Base-by-base conservation (phyloP, 805 yeast species). In the Wickerhamiella sergipiensis region DNA sequence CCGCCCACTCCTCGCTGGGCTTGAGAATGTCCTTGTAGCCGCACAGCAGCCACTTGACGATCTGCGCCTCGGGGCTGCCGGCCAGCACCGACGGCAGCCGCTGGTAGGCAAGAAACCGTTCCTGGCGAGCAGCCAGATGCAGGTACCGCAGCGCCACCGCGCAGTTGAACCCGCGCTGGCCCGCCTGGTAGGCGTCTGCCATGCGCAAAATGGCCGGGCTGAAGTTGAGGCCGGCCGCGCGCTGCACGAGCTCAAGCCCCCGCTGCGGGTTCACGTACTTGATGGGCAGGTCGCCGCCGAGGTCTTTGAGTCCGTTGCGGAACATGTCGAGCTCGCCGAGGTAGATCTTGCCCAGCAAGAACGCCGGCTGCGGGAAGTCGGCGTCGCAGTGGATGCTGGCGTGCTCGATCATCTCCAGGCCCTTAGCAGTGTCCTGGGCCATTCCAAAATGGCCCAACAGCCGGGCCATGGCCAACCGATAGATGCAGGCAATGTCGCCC, bases 1-100 rank as follows among this genome's bases (percentile, higher is more conserved):
- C 80, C 1, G 88, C 86, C 67, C 81, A 82, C 45, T 70, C 71
- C 55, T 77, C 82, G 62, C 80, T 79, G 7, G 75, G 72, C 43
- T 67, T 66, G 43, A 83, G 62, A 1, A 77, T 67, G 1, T 72
- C 77, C 13, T 71, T 70, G 1, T 78, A 79, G 1, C 94, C 94
- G 0, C 87, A 79, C 12, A 83, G 71, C 57, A 80, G 78, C 89
- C 90, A 83, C 46, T 69, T 68, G 42, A 69, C 62, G 15, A 71
- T 54, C 55, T 68, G 73, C 45, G 67, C 63, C 48, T 67, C 71
- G 1, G 69, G 62, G n/a, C 59, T 60, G 10, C 72, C 71, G 13
- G 48, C 52, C 8, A 60, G 53, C 15, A 50, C 48, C 4, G 59
- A 51, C 15, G 50, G 42, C 2, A 29, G 17, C 12, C 53, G 54